Conservation (phyloP, 1,284 basidiomycete species). For the Pseudozyma tsukubaensis region DNA sequence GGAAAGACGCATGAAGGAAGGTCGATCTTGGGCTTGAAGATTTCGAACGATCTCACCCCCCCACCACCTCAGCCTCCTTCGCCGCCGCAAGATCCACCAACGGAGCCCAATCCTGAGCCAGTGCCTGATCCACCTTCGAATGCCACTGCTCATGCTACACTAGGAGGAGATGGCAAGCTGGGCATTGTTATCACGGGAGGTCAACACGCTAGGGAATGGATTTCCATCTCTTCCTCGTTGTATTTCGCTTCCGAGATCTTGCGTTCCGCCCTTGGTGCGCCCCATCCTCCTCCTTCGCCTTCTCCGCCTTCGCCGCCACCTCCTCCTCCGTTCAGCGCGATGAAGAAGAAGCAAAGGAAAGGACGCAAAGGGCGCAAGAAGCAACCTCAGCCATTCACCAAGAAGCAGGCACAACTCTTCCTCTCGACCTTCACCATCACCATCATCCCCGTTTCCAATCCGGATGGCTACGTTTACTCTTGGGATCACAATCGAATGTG, state of each 20-base stretch:
- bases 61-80: slow-evolving; percentile 5
- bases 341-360: slow-evolving; percentile 8
- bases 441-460: slow-evolving; percentile 82
- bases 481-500: slow-evolving; percentile 78
- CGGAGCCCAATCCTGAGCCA: slow-evolving; percentile 1
- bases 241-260: slow-evolving; percentile 72
- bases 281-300: background rate
- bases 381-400: slow-evolving; percentile 15
- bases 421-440: slow-evolving; percentile 78
- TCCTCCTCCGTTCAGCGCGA: background rate
- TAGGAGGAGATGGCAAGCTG: slow-evolving; percentile 1
- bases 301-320: background rate
- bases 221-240: slow-evolving; percentile 79
- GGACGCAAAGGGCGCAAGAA: slow-evolving; percentile 12
- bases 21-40: slow-evolving; percentile 29
- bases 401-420: slow-evolving; percentile 66
- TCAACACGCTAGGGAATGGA: slow-evolving; percentile 73
- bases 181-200: slow-evolving; percentile 43
- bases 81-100: slow-evolving; percentile 1
- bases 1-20: slow-evolving; percentile 43
- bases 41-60: slow-evolving; percentile 14
- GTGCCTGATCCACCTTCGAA: slow-evolving; percentile 14
- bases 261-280: slow-evolving; percentile 12
- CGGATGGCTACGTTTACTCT: slow-evolving; percentile 82
- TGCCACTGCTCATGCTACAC: background rate